A percentile compares a stretch with the other conserved stretches of the same genome.
Evolutionary conservation across 2,329 filamentous ascomycete species (phyloP).

Genomic region (Ilyonectria robusta): DNA sequence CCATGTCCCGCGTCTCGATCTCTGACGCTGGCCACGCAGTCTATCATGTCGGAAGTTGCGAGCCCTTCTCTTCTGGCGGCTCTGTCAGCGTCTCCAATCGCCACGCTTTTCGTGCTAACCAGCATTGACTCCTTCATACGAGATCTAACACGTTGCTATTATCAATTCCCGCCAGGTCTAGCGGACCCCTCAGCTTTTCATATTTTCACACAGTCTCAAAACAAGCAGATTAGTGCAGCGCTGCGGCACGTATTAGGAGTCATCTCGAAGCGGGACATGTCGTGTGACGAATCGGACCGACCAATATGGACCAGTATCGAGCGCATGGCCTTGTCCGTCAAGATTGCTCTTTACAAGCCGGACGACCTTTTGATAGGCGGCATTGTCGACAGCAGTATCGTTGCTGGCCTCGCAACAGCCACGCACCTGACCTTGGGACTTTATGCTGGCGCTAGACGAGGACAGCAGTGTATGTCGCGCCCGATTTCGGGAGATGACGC

Average conservation of each 20-base stretch:
- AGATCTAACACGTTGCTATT: slow-evolving; percentile 53
- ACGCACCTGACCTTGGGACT: slow-evolving; percentile 48
- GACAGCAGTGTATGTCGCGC: slow-evolving; percentile 42
- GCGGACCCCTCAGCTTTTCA: slow-evolving; percentile 52
- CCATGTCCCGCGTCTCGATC: slow-evolving; percentile 45
- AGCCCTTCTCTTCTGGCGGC: slow-evolving; percentile 42
- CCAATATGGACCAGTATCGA: slow-evolving; percentile 48
- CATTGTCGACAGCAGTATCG: slow-evolving; percentile 51
- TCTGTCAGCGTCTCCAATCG: slow-evolving; percentile 46
- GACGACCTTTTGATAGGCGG: slow-evolving; percentile 53
- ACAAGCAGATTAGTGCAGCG: slow-evolving; percentile 46
- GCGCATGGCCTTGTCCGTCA: slow-evolving; percentile 45
- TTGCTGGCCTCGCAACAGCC: slow-evolving; percentile 50
- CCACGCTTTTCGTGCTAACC: slow-evolving; percentile 47
- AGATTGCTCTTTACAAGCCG: slow-evolving; percentile 50
- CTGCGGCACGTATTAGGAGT: slow-evolving; percentile 42
- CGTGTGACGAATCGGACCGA: slow-evolving; percentile 27
- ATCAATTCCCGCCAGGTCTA: slow-evolving; percentile 50
- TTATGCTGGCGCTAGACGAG: slow-evolving; percentile 47
- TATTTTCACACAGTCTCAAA: slow-evolving; percentile 52
- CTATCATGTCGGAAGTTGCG: slow-evolving; percentile 49
- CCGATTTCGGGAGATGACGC: slow-evolving; percentile 46
- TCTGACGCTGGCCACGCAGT: slow-evolving; percentile 49
- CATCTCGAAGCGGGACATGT: slow-evolving; percentile 20
- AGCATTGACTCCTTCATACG: slow-evolving; percentile 48